Percentiles rank a stretch among this genome's conserved stretches.
Conservation (phyloP, 2,329 filamentous ascomycete genomes). For the Pyrenochaeta sp. region DNA sequence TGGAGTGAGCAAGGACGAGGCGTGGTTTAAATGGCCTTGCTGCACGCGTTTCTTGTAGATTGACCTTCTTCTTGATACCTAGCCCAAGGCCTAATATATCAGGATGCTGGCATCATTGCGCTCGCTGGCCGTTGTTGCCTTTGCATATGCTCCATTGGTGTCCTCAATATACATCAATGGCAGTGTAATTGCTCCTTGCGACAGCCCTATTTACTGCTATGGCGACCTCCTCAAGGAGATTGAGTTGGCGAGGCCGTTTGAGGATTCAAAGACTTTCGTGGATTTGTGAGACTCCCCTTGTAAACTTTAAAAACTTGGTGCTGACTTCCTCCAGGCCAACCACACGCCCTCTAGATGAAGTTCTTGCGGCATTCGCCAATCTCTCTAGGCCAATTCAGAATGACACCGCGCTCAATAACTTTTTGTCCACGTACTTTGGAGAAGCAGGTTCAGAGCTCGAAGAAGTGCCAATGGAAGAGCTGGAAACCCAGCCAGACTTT, state of each 20-base stretch:
- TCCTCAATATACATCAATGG: constrained; percentile 66
- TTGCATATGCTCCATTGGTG: constrained; percentile 31
- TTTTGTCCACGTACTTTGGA: constrained; percentile 69
- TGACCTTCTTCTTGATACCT: background rate
- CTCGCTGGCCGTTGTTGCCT: constrained; percentile 16
- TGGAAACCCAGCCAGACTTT: constrained; percentile 66
- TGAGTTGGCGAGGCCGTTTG: constrained; percentile 68
- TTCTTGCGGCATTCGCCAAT: constrained; percentile 66
- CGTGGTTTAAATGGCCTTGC: constrained; percentile 10
- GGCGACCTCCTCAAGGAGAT: constrained; percentile 69
- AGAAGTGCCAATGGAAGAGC: constrained; percentile 59
- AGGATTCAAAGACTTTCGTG: constrained; percentile 75
- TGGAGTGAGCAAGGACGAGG: constrained; percentile 1
- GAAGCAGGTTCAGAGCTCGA: constrained; percentile 69
- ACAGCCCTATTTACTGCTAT: constrained; percentile 72
- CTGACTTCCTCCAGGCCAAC: constrained; percentile 61
- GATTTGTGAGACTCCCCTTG: constrained; percentile 51
- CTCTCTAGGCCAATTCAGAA: constrained; percentile 68
- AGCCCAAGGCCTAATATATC: constrained; percentile 7
- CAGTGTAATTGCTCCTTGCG: constrained; percentile 68
- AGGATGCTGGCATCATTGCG: constrained; percentile 17
- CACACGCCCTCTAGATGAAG: constrained; percentile 64
- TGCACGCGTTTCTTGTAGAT: background rate
- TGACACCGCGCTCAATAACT: constrained; percentile 67
- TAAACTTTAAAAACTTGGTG: background rate